phyloP scores from a whole-genome alignment of 148 eudicot species.

The Camellia lanceoleosa region DNA sequence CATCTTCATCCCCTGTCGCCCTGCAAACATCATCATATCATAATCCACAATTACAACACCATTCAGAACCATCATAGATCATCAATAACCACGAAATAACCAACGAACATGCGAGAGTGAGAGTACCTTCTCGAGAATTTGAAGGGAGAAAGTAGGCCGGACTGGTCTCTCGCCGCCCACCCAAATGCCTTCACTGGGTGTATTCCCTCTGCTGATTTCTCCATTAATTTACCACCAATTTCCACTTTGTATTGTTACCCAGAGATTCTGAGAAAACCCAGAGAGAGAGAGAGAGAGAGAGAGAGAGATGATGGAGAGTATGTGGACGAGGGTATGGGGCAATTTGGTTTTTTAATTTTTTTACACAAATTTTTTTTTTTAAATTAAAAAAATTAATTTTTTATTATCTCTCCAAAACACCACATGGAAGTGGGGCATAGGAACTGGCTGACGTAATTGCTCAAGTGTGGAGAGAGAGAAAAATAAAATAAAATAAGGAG shows the following conservation, averaged over 20 bases:
- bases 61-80: background rate
- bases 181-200: constrained; percentile 30
- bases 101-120: too few relatives aligned
- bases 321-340: too few relatives aligned
- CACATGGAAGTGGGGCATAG: too few relatives aligned
- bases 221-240: constrained; percentile 3
- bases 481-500: too few relatives aligned
- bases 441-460: too few relatives aligned
- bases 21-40: constrained; percentile 6
- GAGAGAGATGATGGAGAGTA: background rate
- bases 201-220: constrained; percentile 18
- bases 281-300: background rate
- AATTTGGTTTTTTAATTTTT: too few relatives aligned
- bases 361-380: too few relatives aligned
- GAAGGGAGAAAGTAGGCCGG: constrained; percentile 22
- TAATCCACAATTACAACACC: too few relatives aligned
- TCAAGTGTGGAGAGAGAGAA: too few relatives aligned
- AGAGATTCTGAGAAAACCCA: background rate
- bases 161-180: constrained; percentile 22
- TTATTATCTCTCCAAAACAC: too few relatives aligned
- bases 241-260: too few relatives aligned
- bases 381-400: too few relatives aligned
- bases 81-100: background rate
- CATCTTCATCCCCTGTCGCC: constrained; percentile 29
- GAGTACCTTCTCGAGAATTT: constrained; percentile 12